Conservation (phyloP, 352 stramenopile genomes). For the Phytophthora syringae region DNA sequence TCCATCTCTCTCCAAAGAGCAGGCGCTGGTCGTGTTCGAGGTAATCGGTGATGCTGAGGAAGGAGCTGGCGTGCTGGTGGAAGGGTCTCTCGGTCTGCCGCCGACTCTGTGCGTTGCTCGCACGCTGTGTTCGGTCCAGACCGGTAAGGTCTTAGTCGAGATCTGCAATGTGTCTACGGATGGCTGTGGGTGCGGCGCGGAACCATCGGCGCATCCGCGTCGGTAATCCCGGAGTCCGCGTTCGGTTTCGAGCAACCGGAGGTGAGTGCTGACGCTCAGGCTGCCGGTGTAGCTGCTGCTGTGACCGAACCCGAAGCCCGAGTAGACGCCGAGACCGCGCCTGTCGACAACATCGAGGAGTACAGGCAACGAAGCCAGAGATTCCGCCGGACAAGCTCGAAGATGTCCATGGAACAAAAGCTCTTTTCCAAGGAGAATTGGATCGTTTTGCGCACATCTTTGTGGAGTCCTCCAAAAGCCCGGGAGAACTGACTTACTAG, state of each 20-base stretch:
- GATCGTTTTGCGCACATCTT: background rate
- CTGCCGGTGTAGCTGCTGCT: too few species aligned
- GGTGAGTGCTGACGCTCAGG: too few species aligned
- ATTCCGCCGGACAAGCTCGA: too few species aligned
- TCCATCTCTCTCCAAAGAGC: background rate
- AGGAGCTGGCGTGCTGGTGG: background rate
- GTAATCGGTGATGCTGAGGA: background rate
- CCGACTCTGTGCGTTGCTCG: background rate
- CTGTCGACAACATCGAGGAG: too few species aligned
- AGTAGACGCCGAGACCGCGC: too few species aligned
- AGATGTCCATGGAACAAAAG: too few species aligned
- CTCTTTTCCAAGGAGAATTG: too few species aligned
- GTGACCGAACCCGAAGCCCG: too few species aligned
- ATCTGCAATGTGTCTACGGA: conserved; percentile 10
- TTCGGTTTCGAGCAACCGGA: background rate
- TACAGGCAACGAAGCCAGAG: too few species aligned
- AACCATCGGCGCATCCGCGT: background rate
- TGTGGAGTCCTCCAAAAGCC: conserved; percentile 3
- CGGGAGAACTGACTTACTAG: background rate
- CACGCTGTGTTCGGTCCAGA: background rate
- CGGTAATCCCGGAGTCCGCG: background rate
- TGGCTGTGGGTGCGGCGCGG: conserved; percentile 1
- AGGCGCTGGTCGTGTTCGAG: background rate
- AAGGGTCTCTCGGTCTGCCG: too few species aligned
- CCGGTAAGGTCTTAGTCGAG: background rate